These are phyloP conservation scores for Spathaspora passalidarum DNA, from an alignment of 805 yeast genomes.

Conservation along the genomic window DNA sequence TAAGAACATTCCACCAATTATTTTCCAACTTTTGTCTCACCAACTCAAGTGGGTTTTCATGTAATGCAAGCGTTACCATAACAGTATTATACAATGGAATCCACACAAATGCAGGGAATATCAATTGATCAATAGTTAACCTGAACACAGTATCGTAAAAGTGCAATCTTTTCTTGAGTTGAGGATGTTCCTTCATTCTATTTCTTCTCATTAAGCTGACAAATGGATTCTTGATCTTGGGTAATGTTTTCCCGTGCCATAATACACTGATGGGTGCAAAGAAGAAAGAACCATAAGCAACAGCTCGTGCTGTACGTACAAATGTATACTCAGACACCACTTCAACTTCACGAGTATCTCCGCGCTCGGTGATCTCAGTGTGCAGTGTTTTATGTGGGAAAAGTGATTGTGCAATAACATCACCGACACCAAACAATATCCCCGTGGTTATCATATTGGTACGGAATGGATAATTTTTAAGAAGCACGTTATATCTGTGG, in stretches of 20 bases:
- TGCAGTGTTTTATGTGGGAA: slow-evolving; percentile 30
- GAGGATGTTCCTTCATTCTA: slow-evolving; percentile 9
- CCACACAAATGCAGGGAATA: slow-evolving; percentile 38
- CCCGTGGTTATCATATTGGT: slow-evolving; percentile 59
- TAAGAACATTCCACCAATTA: slow-evolving; percentile 41
- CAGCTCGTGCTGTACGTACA: slow-evolving; percentile 33
- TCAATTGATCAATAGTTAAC: slow-evolving; percentile 33
- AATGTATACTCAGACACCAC: slow-evolving; percentile 19
- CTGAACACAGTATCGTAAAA: slow-evolving; percentile 20
- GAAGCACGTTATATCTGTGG: slow-evolving; percentile 20
- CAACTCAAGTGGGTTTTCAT: slow-evolving; percentile 30
- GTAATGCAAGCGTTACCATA: slow-evolving; percentile 34
- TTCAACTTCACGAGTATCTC: slow-evolving; percentile 11
- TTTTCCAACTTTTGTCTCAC: slow-evolving; percentile 30
- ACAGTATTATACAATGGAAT: slow-evolving; percentile 41
- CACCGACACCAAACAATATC: slow-evolving; percentile 40
- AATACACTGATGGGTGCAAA: slow-evolving; percentile 39
- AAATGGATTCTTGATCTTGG: slow-evolving; percentile 33
- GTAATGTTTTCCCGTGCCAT: slow-evolving; percentile 39
- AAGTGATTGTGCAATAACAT: slow-evolving; percentile 37
- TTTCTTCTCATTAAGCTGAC: slow-evolving; percentile 10
- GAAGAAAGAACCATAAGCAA: slow-evolving; percentile 35
- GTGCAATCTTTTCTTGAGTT: slow-evolving; percentile 12
- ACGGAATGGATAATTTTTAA: slow-evolving; percentile 46
- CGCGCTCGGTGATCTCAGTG: neutral